A percentile compares a stretch with the other conserved stretches of the same genome.
Conservation (phyloP, 495 filamentous ascomycete genomes). For the Tetracladium marchalianum region DNA sequence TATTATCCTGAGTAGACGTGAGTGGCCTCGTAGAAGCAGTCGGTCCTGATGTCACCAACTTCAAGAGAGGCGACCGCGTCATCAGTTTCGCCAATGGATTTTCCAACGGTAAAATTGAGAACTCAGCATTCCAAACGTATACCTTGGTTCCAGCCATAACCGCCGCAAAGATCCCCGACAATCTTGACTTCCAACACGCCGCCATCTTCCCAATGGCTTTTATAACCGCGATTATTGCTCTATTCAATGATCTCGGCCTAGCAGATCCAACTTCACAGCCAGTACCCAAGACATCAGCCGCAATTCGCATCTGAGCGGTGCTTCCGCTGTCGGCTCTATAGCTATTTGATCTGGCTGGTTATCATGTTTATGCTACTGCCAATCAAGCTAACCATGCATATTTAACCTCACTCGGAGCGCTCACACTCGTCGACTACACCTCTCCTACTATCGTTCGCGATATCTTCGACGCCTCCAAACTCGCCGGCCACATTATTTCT, state of each 20-base stretch:
- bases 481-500: slow-evolving; percentile 30
- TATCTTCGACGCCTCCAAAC: slow-evolving; percentile 21
- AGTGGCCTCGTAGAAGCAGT: slow-evolving; percentile 33
- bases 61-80: slow-evolving; percentile 37
- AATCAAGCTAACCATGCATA: slow-evolving; percentile 43
- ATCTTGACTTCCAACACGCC: slow-evolving; percentile 34
- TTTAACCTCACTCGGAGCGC: slow-evolving; percentile 43
- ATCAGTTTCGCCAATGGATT: slow-evolving; percentile 17
- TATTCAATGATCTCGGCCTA: slow-evolving; percentile 35
- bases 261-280: slow-evolving; percentile 19
- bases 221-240: slow-evolving; percentile 40
- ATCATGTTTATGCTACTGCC: slow-evolving; percentile 45
- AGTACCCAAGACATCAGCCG: slow-evolving; percentile 1
- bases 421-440: slow-evolving; percentile 16
- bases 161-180: slow-evolving; percentile 35
- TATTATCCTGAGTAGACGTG: too few species aligned
- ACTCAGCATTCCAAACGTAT: slow-evolving; percentile 37
- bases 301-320: slow-evolving; percentile 18
- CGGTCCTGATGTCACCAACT: slow-evolving; percentile 27
- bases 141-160: slow-evolving; percentile 26
- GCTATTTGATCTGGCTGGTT: slow-evolving; percentile 18
- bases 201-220: slow-evolving; percentile 43
- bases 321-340: slow-evolving; percentile 14
- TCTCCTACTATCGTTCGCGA: slow-evolving; percentile 4
- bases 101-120: neutral